Conservation (phyloP, 345 rosid species). For the Aquilaria malaccensis region DNA sequence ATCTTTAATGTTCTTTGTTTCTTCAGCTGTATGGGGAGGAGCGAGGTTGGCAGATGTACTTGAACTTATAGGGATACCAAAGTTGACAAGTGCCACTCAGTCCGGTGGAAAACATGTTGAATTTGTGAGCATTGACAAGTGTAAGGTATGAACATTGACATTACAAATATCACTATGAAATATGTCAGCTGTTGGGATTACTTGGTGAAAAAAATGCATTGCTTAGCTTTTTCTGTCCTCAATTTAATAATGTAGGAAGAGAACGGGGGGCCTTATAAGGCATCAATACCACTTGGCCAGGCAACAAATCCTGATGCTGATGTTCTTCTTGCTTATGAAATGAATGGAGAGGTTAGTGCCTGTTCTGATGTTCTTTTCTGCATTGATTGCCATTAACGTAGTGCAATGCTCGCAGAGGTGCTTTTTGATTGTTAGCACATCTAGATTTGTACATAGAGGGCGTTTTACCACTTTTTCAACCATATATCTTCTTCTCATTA, state of each 20-base stretch:
- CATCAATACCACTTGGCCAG: conserved; percentile 80
- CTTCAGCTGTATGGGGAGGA: conserved; percentile 84
- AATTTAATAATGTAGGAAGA: conserved; percentile 58
- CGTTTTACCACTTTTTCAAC: no score
- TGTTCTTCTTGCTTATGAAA: conserved; percentile 94
- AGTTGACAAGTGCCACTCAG: conserved; percentile 39
- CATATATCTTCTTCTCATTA: no score
- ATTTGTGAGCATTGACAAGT: conserved; percentile 91
- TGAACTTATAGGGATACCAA: conserved; percentile 71
- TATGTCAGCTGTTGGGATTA: not conserved
- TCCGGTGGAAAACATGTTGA: conserved; percentile 87
- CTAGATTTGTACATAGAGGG: no score
- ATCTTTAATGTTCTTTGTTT: conserved; percentile 1
- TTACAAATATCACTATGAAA: not conserved
- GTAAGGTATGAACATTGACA: conserved; percentile 49
- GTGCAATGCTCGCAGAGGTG: no score
- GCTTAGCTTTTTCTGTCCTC: not conserved
- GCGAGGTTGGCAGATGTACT: conserved; percentile 81
- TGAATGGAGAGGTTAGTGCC: conserved; percentile 85
- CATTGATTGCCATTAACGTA: not conserved
- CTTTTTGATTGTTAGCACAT: no score
- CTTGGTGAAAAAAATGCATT: not conserved
- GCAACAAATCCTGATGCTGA: conserved; percentile 91
- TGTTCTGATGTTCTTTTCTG: not conserved
- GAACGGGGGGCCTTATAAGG: conserved; percentile 98